Base-by-base conservation (phyloP, 2,329 filamentous ascomycete genomes). In the Cytospora chrysosperma region DNA sequence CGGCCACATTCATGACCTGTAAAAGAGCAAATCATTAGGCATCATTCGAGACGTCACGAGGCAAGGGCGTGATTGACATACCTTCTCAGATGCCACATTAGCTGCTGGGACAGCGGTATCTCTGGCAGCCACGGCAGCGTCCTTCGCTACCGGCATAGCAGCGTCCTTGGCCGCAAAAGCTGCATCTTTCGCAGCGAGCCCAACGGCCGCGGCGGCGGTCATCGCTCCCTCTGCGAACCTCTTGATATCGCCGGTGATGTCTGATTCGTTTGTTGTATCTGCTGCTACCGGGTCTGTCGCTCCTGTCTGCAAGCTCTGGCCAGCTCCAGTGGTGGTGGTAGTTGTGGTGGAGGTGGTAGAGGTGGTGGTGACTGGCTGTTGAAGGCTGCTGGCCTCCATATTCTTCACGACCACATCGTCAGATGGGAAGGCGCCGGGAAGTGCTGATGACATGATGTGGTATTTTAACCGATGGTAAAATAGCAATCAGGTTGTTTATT, bases 81-180 rank as follows among this genome's bases (percentile, higher is more conserved):
- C 56, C 32, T 26, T 50, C 30, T 59, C 28, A 19, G 56, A 51
- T 6, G 49, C 47, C 43, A 27, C 56, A 27, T 51, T 40, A 13
- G 49, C 49, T 10, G 56, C 56, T 17, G 56, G 56, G 0, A 26
- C 43, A 37, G 56, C 56, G 9, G 26, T 8, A 4, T 59, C 56
- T 13, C 32, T 59, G 28, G 56, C 27, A 15, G 40, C 40, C 15
- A 49, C 10, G 26, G 49, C 15, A 9, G 43, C 56, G 19, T 59
- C 37, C 10, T 24, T 53, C 49, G 51, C 61, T 19, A 58, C 56
- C 4, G 61, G 61, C 21, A 26, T 37, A 32, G 61, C 61, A 6
- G 61, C 49, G 19, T 63, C 50, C 50, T 59, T 63, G 28, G 40
- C 55, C 9, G 61, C 61, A 2, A 63, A 1, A 5, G 56, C 43